Base-by-base conservation (phyloP, 352 stramenopile genomes). In the Plasmopara muralis region DNA sequence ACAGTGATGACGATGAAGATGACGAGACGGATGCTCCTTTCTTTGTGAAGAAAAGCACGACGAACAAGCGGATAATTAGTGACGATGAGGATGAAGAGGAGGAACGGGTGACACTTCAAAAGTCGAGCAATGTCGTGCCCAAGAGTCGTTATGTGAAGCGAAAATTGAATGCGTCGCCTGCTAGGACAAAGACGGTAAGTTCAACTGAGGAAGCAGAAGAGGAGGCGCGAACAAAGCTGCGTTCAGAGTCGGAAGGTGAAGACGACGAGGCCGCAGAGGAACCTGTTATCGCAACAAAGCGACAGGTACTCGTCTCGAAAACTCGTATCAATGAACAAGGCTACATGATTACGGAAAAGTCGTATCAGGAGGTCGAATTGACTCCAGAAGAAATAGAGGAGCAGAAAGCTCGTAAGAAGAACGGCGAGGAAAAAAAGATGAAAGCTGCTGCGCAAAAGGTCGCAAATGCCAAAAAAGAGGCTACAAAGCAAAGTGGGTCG, bases 341-440 rank as follows among this genome's bases (percentile, higher is more conserved):
- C 20, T 93, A 93, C 68, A 93, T 93, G 82, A 77, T 89, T 28
- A 93, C 79, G 28, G 82, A 93, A 60, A 84, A 84, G 43, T 66
- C 62, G 35, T 83, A 76, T 38, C 73, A 92, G 29, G 78, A 89
- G 37, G 70, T 88, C 34, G 71, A 89, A 45, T 54, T 88, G 28
- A 84, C 73, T 37, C 42, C 58, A 2, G 73, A 85, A 42, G 73
- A 86, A 43, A 61, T 86, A 34, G 64, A 69, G 38, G 77, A 88
- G 43, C 57, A 65, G 12, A 57, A 72, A 29, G 59, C 69, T 38
- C 59, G 56, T 1, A 67, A 73, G 54, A 83, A 83, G 56, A 70
- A 61, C 42, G 6, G 42, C 28, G 57, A 64, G 14, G 50, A 70
- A 29, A 77, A 83, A 53, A 78, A 82, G 53, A 67, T 73, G 57